Evolutionary conservation across 495 filamentous ascomycete species (phyloP).

Genomic region (Xylaria acuta): DNA sequence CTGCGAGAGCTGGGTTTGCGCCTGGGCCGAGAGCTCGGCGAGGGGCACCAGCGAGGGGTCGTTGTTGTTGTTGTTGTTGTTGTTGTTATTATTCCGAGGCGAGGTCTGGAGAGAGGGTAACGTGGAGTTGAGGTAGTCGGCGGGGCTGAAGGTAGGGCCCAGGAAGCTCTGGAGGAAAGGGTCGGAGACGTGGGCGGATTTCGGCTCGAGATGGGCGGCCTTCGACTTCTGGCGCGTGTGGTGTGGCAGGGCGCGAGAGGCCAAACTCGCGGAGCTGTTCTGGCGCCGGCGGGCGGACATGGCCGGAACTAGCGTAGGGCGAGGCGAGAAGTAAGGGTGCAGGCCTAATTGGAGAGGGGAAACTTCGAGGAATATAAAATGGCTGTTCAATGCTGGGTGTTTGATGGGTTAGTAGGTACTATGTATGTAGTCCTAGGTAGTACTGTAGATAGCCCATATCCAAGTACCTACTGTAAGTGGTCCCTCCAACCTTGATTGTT

Average conservation of each 20-base stretch:
- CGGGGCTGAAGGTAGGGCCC: constrained; percentile 75
- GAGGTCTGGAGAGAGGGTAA: constrained; percentile 67
- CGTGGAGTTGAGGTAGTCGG: constrained; percentile 78
- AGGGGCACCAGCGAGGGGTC: constrained; percentile 65
- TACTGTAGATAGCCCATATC: too few relatives aligned
- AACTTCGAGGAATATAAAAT: not conserved
- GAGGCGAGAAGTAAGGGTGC: not conserved
- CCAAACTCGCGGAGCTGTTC: constrained; percentile 41
- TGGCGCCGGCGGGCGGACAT: constrained; percentile 45
- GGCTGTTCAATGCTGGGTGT: not conserved
- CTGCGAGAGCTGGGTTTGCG: constrained; percentile 83
- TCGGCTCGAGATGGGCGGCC: constrained; percentile 43
- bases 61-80: too few relatives aligned
- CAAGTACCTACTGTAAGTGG: too few relatives aligned
- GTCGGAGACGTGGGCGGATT: constrained; percentile 64
- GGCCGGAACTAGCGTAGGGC: not conserved
- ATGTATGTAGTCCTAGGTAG: too few relatives aligned
- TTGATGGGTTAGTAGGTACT: not conserved
- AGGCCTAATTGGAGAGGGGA: not conserved
- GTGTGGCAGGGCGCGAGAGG: constrained; percentile 30
- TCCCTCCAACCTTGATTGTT: too few relatives aligned
- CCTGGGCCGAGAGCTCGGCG: constrained; percentile 77
- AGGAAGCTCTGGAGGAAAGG: constrained; percentile 71
- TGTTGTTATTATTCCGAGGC: too few relatives aligned
- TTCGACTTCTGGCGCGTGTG: constrained; percentile 40